Base-by-base conservation (phyloP, 2,329 filamentous ascomycete genomes). In the Fusarium brachygibbosum region DNA sequence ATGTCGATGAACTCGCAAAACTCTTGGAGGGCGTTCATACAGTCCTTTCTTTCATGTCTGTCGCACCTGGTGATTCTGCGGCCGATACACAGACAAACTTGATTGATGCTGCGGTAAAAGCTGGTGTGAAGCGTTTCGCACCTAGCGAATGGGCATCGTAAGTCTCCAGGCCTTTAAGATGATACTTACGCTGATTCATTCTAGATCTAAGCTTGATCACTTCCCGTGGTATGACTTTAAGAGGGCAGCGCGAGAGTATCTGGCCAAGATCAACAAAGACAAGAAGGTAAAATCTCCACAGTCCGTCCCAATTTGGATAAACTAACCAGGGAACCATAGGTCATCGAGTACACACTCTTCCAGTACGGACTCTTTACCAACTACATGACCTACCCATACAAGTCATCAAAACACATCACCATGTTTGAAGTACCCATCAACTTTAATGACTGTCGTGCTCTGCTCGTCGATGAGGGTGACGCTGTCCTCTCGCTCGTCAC, bases 81-180 rank as follows among this genome's bases (percentile, higher is more conserved):
- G 71, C 7, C 68, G 71, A 1, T 68, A 80, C 32, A 74, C 75
- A 66, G 14, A 19, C 64, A 31, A 74, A 83, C 12, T 78, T 90
- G 53, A 83, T 90, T 32, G 84, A 89, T 41, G 88, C 88, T 1
- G 82, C 87, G 23, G 79, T 88, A 17, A 80, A 81, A 9, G 88
- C 87, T 5, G 86, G 87, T 2, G 87, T 91, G 8, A 84, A 87
- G 70, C 82, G 87, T 7, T 88, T 89, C 77, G 80, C 90, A 14
- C 87, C 88, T 1, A 87, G 86, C 35, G 90, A 92, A 68, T 91
- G 84, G 66, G 78, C 74, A 23, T 77, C 76, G 83, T 84, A 61
- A 75, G 73, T 58, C 1, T 6, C 2, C 2, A 2, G 6, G 3
- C 1, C 0, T 17, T 2, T 0, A 1, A 11, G 2, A 2, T 6